These are phyloP conservation scores for Globisporangium irregulare DNA, from an alignment of 352 stramenopile genomes.

Conservation along the genomic window DNA sequence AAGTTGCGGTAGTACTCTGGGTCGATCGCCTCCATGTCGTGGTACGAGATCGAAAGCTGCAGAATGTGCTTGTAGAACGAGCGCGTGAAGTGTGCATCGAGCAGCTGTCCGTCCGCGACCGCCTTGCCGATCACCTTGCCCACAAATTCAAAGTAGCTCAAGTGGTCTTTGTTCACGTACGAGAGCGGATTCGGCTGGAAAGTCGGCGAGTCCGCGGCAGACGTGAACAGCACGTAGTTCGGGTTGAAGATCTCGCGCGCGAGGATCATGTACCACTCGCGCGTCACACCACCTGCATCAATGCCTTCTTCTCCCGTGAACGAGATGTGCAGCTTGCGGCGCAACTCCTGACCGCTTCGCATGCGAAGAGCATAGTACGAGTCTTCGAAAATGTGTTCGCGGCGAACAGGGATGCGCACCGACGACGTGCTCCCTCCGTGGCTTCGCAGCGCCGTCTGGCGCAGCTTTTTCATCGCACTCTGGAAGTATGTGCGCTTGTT, in stretches of 20 bases:
- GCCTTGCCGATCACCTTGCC: conserved; percentile 99
- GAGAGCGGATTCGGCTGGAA: conserved; percentile 99
- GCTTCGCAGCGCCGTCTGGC: conserved; percentile 75
- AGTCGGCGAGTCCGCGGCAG: conserved; percentile 97
- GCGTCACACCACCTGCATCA: conserved; percentile 97
- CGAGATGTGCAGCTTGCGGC: conserved; percentile 96
- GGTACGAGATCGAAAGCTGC: conserved; percentile 94
- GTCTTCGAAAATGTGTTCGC: conserved; percentile 98
- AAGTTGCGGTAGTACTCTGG: conserved; percentile 95
- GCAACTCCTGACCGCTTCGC: conserved; percentile 95
- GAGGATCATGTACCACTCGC: conserved; percentile 99
- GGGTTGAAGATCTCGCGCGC: conserved; percentile 99
- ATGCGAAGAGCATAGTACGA: conserved; percentile 97
- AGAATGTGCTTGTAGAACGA: conserved; percentile 99
- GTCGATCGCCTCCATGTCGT: conserved; percentile 99
- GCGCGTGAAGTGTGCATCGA: conserved; percentile 98
- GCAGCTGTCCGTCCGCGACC: conserved; percentile 96
- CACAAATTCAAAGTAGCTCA: conserved; percentile 99
- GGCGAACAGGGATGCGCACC: conserved; percentile 87
- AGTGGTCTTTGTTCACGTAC: conserved; percentile 98
- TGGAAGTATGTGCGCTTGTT: conserved; percentile 99
- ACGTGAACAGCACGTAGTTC: conserved; percentile 99
- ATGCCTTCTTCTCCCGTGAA: conserved; percentile 98
- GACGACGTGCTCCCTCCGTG: conserved; percentile 91
- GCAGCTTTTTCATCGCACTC: conserved; percentile 90